phyloP scores from a whole-genome alignment of 768 basidiomycete species.

The Gautieria morchelliformis region DNA sequence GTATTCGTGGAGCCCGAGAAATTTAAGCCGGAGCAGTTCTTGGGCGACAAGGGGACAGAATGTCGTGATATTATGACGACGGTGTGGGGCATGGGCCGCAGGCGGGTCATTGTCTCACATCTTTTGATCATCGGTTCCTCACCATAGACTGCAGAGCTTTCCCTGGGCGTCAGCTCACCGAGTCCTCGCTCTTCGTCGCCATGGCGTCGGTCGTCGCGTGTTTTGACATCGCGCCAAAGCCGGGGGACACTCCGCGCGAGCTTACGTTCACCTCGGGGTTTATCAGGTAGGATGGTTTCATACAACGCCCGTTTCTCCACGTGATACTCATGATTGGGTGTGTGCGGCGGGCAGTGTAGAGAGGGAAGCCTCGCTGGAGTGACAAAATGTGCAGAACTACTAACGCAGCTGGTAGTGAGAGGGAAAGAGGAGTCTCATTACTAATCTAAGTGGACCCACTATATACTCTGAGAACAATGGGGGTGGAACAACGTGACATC shows the following conservation, averaged over 20 bases:
- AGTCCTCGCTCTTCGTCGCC: constrained; percentile 10
- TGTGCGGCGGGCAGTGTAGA: no score
- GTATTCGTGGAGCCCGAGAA: constrained; percentile 12
- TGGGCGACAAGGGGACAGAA: not conserved
- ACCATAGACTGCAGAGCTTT: constrained; percentile 16
- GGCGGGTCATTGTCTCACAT: not conserved
- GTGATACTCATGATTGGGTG: not conserved
- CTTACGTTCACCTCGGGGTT: constrained; percentile 1
- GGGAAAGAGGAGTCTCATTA: no score
- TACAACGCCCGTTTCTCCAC: not conserved
- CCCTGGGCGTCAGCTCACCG: constrained; percentile 15
- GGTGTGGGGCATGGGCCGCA: constrained; percentile 5
- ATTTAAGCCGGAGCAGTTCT: constrained; percentile 17
- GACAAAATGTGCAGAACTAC: no score
- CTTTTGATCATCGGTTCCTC: constrained; percentile 3
- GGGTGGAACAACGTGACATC: no score
- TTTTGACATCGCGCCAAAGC: constrained; percentile 9
- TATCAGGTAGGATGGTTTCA: not conserved
- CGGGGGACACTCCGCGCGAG: not conserved
- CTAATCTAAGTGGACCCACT: no score
- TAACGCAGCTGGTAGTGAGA: no score
- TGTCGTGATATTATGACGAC: not conserved
- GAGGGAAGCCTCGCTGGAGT: no score
- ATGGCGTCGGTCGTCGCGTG: constrained; percentile 12
- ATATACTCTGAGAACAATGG: no score